Evolutionary conservation across 805 yeast species (phyloP), one percentile per base, ranked within the genome.

Genomic region (Candida oleophila): DNA sequence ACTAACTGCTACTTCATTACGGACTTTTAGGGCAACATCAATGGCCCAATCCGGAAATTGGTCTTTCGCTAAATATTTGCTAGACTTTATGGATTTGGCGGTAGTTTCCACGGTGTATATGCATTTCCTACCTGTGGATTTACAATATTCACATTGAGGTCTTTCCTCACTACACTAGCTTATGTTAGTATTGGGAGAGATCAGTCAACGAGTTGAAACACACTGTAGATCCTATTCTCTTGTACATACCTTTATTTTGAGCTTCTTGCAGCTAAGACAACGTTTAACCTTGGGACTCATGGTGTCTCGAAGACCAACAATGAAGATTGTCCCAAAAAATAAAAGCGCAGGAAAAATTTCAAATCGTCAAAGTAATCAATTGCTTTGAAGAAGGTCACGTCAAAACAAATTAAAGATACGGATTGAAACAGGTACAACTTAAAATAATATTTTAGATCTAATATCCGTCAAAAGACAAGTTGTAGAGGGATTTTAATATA

Each of bases 71-170:
- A 28, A 18, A 16, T 11, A n/a, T 2, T 35, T 37, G 1, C 18
- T 30, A 14, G 43, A 16, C 7, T 30, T 16, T 16, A 33, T 20
- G 32, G 21, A 15, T 28, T 44, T 12, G 22, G 38, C 4, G 38
- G 40, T 42, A 33, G 22, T 7, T 14, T 18, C 5, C 44, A 40
- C 34, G 2, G 59, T 61, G 42, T 66, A 66, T 2, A 48, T 43
- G 43, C 71, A 66, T 2, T 43, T 42, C 3, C 68, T 48, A 15
- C 52, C 49, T 3, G 69, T 62, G 45, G 64, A 64, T 3, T 33
- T 33, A 34, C 72, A 67, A 48, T 67, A 67, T 37, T 67, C 71
- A 49, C 72, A 67, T 8, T 43, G 30, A 3, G 72, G 72, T 45
- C 52, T 56, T 9, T 49, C 57, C 41, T 65, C 71, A 43, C 63